Base-by-base conservation (phyloP, 371 early-diverging fungal species). In the Conidiobolus incongruus region DNA sequence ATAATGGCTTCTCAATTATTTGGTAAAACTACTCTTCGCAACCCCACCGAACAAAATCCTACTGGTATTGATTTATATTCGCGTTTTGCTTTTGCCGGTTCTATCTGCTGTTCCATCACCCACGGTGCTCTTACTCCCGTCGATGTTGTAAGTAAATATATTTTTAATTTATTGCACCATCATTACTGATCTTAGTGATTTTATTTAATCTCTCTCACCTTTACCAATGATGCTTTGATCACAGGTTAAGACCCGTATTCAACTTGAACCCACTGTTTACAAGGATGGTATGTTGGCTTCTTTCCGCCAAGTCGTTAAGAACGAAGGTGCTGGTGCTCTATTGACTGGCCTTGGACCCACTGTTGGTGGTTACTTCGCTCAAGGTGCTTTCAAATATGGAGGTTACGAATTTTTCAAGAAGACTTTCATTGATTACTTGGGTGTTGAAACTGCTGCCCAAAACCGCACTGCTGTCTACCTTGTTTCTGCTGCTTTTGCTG, bases 311-410 rank as follows among this genome's bases (percentile, higher is more conserved):
- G 75, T 89, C 46, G 56, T 77, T 48, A 66, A 65, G 38, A 74
- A 72, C 40, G 84, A 86, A 61, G 89, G 89, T 62, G 69, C 75
- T 53, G 74, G 73, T 55, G 89, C 80, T 44, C 63, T 89, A 42
- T 61, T 70, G 56, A 86, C 80, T 49, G 89, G 89, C 50, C 75
- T 77, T 56, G 76, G 73, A 47, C 87, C 90, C 33, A 87, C 87
- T 16, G 10, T 43, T 21, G 32, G 36, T 31, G 48, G 48, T 55
- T 85, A 89, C 75, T 83, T 77, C 63, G 61, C 77, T 49, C 89
- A 88, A 56, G 89, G 89, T 54, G 75, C 75, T 49, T 75, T 81
- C 71, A 89, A 89, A 72, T 89, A 79, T 51, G 90, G 90, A 54
- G 74, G 75, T 61, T 82, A 83, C 56, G 90, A 89, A 61, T 70